Base-by-base conservation (phyloP, 2,329 filamentous ascomycete genomes). In the Ceratocystis albifundus region DNA sequence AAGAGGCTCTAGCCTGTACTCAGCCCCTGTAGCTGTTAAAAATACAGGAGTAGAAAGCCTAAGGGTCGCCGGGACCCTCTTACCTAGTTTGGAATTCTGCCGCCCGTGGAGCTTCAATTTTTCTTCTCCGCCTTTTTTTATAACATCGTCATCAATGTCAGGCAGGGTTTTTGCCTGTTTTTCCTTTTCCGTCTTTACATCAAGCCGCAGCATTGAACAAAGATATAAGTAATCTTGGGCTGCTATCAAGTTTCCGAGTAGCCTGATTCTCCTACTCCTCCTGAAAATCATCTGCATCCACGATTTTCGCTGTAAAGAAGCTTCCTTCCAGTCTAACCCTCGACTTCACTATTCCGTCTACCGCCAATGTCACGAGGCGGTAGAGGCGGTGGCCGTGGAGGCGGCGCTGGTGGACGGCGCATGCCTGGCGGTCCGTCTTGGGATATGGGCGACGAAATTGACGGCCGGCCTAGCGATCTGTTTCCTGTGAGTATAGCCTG, bases 381-480 rank as follows among this genome's bases (percentile, higher is more conserved):
- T 22, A 66, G 67, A 72, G 79, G 82, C 70, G 79, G 80, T 69
- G 78, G 80, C 45, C 78, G 82, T 63, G 79, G 80, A 62, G 79
- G 77, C 50, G 76, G 79, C 67, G 79, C 80, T 65, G 79, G 79
- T 61, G 75, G 76, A n/a, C 72, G 79, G 64, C 76, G 75, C 57
- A 77, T 79, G 61, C 73, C 77, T 20, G 78, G 77, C 10, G 77
- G 78, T 32, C 76, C 82, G 65, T 79, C 82, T 0, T 84, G 82
- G 79, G 78, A 79, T 57, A 77, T 74, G 20, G 76, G 78, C 50
- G 80, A 83, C 69, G 82, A 84, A 69, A 79, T 81, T 7, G 81
- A 84, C 72, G 79, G 79, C 64, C 77, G 80, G 41, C 83, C 83
- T 5, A 81, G 80, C n/a, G 82, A 85, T 70, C 79, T 82, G 8